Evolutionary conservation across 345 rosid genomes (phyloP).

Genomic region (Linum usitatissimum): DNA sequence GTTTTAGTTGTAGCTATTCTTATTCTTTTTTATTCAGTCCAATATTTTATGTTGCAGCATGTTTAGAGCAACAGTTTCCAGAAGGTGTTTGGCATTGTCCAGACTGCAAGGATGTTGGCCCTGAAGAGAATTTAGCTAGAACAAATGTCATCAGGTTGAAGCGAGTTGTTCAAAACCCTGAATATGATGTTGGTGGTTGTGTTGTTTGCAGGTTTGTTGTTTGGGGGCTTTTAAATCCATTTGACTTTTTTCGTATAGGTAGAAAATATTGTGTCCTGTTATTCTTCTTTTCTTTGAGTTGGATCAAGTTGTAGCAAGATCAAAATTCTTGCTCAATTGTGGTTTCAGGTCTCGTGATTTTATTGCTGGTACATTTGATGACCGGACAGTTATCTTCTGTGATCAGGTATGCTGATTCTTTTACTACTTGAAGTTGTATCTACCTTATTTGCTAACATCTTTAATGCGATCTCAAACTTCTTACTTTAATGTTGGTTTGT

Average conservation of each 20-base stretch:
- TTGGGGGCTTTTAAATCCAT: not conserved
- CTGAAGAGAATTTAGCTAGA: conserved; percentile 30
- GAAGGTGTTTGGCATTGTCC: conserved; percentile 74
- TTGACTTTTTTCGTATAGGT: conserved; percentile 2
- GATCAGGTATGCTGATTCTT: conserved; percentile 63
- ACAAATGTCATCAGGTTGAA: conserved; percentile 49
- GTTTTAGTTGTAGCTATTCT: conserved; percentile 1
- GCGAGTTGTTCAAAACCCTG: conserved; percentile 63
- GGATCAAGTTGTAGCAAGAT: not conserved
- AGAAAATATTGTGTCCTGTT: conserved; percentile 1
- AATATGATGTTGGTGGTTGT: conserved; percentile 85
- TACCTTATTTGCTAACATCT: not conserved
- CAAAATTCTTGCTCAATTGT: not conserved
- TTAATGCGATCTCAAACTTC: conserved; percentile 1
- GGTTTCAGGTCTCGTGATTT: conserved; percentile 66
- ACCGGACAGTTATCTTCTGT: conserved; percentile 79
- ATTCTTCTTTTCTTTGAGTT: not conserved
- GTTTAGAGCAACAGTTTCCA: conserved; percentile 61
- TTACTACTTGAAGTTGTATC: not conserved
- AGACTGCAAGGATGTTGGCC: conserved; percentile 43
- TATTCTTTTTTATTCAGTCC: conserved; percentile 10
- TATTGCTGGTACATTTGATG: conserved; percentile 55
- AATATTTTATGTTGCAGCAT: conserved; percentile 49
- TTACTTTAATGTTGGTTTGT: conserved; percentile 19
- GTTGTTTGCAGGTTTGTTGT: conserved; percentile 74